Evolutionary conservation across 2,329 filamentous ascomycete species (phyloP).

Genomic region (Botryotinia narcissicola): DNA sequence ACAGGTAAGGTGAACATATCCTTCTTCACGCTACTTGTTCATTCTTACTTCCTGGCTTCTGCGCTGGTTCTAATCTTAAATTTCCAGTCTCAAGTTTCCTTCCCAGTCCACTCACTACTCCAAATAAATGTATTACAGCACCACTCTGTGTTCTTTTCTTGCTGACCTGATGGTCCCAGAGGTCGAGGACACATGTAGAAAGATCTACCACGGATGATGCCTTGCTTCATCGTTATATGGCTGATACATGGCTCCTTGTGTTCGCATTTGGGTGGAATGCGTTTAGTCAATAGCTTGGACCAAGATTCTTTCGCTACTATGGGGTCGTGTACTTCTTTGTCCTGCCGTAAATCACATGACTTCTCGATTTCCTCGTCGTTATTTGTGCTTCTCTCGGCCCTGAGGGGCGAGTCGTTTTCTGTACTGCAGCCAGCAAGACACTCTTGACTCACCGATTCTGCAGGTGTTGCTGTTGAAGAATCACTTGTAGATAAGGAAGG

Average conservation of each 20-base stretch:
- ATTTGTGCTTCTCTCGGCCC: not conserved
- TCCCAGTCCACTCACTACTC: constrained; percentile 36
- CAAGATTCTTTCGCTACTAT: constrained; percentile 77
- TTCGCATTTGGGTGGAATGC: constrained; percentile 74
- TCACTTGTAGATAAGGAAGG: not conserved
- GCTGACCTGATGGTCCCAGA: constrained; percentile 78
- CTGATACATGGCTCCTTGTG: constrained; percentile 85
- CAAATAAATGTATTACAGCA: constrained; percentile 78
- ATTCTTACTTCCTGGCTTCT: not conserved
- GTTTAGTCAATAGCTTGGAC: constrained; percentile 78
- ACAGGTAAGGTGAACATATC: not conserved
- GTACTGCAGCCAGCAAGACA: not conserved
- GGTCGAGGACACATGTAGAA: constrained; percentile 69
- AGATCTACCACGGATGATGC: constrained; percentile 72
- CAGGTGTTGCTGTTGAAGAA: not conserved
- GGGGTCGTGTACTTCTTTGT: constrained; percentile 57
- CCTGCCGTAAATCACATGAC: constrained; percentile 24
- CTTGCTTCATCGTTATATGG: constrained; percentile 82
- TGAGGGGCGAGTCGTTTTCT: not conserved
- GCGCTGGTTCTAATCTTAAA: not conserved
- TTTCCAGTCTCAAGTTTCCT: constrained; percentile 4
- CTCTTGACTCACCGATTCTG: not conserved
- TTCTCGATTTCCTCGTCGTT: constrained; percentile 11
- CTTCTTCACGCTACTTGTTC: not conserved
- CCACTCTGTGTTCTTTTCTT: constrained; percentile 83